Base-by-base conservation (phyloP, 257 asterid species). In the Ilex asprella region DNA sequence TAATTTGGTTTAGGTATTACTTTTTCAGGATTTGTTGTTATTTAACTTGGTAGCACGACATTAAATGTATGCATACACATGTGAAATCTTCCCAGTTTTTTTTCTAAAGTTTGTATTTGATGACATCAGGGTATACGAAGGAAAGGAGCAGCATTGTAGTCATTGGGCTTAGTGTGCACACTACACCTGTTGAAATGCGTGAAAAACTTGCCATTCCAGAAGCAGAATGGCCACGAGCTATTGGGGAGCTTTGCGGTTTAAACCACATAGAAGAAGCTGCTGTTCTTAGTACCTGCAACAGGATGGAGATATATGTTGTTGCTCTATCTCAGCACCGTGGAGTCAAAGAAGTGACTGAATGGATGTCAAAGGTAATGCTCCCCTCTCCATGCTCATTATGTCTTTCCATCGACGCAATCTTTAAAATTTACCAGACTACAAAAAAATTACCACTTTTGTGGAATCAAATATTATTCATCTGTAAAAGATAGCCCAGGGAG, bases 201-300 rank as follows among this genome's bases (percentile, higher is more conserved):
- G 98, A 91, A 78, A 91, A 91, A 63, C 87, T 91, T 55, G 96
- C 96, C 55, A 75, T 91, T 62, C 98, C 98, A 54, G 98, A 91
- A 69, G 95, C 98, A 46, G 96, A 86, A 74, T 91, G 98, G 98
- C 89, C 91, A 2, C 79, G 89, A 78, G 96, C 96, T 62, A 87
- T 87, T 44, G 81, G 80, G 7, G 98, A 87, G 76, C 84, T 91
- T 8, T 87, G 96, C 62, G 82, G 84, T 67, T 67, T 91, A 71
- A 87, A 91, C 70, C 98, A 91, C 67, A 87, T 91, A 56, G 98
- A 91, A 78, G 98, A 91, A 68, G 98, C 98, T 44, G 96, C 98
- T 64, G 96, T 91, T 68, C 95, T 91, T 31, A 91, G 98, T 74
- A 91, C 98, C 55, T 91, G 98, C 67, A 91, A 91, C 79, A 66